Evolutionary conservation across 2,329 filamentous ascomycete genomes (phyloP).

Genomic region (Clonostachys byssicola): DNA sequence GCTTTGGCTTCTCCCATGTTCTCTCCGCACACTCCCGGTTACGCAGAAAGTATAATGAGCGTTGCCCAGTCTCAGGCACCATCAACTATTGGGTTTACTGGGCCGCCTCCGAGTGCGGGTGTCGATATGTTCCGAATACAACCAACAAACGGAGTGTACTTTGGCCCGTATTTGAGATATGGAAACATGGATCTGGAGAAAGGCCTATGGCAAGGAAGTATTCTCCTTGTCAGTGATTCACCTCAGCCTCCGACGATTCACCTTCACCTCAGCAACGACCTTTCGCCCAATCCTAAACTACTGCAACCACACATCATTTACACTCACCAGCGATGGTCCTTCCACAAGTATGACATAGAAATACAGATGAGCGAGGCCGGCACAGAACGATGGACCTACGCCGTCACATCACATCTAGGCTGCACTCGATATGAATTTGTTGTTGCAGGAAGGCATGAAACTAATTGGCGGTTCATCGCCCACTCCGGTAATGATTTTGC

Average conservation of each 20-base stretch:
- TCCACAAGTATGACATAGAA: constrained; percentile 92
- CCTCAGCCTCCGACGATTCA: constrained; percentile 94
- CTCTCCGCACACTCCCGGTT: constrained; percentile 77
- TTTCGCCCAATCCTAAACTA: constrained; percentile 90
- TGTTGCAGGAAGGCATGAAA: constrained; percentile 85
- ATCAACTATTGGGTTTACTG: constrained; percentile 76
- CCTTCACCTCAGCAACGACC: constrained; percentile 82
- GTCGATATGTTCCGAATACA: constrained; percentile 92
- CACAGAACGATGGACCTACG: constrained; percentile 92
- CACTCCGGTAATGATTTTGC: constrained; percentile 97
- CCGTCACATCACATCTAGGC: constrained; percentile 91
- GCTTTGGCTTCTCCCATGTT: constrained; percentile 74
- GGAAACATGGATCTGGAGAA: constrained; percentile 95
- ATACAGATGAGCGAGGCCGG: constrained; percentile 81
- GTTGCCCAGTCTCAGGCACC: constrained; percentile 71
- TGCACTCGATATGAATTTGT: constrained; percentile 98
- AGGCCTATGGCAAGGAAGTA: constrained; percentile 88
- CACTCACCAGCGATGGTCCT: constrained; percentile 89
- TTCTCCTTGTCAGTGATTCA: constrained; percentile 86
- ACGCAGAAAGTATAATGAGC: constrained; percentile 81
- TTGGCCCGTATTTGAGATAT: constrained; percentile 92
- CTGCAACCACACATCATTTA: constrained; percentile 78
- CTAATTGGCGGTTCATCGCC: constrained; percentile 91
- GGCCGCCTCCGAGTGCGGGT: constrained; percentile 82
- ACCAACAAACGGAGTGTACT: constrained; percentile 95